Evolutionary conservation across 1,139 yeast genomes (phyloP).

Genomic region (Yamadazyma pseudoaaseri): DNA sequence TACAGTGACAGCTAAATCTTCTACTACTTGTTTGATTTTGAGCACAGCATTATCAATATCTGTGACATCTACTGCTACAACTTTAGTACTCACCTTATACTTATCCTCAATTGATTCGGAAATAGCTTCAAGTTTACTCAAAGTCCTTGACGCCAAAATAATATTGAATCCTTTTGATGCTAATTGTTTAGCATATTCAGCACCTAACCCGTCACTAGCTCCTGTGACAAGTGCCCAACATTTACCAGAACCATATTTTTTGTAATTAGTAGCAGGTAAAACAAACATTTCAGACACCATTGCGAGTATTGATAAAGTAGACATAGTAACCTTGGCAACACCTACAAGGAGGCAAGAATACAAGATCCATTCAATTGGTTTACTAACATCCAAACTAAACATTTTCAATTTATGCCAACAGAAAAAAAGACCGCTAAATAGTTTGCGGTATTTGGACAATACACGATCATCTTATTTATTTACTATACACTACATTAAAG

Average conservation of each 20-base stretch:
- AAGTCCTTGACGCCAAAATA: constrained; percentile 81
- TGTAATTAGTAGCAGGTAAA: constrained; percentile 60
- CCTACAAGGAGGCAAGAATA: constrained; percentile 11
- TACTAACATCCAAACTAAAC: constrained; percentile 1
- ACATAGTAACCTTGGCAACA: constrained; percentile 9
- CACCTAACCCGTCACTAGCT: constrained; percentile 97
- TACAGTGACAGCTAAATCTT: constrained; percentile 60
- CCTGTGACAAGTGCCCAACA: constrained; percentile 95
- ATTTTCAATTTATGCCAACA: too few species aligned
- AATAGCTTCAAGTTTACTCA: constrained; percentile 66
- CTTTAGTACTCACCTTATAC: constrained; percentile 61
- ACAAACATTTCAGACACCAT: constrained; percentile 9
- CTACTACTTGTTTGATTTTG: constrained; percentile 24
- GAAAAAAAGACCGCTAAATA: too few species aligned
- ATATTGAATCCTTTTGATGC: constrained; percentile 84
- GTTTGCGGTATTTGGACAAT: not conserved
- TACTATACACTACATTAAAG: constrained; percentile 22
- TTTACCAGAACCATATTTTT: constrained; percentile 67
- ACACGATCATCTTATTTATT: too few species aligned
- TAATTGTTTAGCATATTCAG: constrained; percentile 82
- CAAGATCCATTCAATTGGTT: constrained; percentile 7
- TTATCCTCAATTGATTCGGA: constrained; percentile 62
- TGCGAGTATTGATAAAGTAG: constrained; percentile 6
- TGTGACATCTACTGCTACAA: constrained; percentile 79
- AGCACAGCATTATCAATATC: constrained; percentile 56